phyloP scores from a whole-genome alignment of 345 rosid species.

The Citrus inodora region DNA sequence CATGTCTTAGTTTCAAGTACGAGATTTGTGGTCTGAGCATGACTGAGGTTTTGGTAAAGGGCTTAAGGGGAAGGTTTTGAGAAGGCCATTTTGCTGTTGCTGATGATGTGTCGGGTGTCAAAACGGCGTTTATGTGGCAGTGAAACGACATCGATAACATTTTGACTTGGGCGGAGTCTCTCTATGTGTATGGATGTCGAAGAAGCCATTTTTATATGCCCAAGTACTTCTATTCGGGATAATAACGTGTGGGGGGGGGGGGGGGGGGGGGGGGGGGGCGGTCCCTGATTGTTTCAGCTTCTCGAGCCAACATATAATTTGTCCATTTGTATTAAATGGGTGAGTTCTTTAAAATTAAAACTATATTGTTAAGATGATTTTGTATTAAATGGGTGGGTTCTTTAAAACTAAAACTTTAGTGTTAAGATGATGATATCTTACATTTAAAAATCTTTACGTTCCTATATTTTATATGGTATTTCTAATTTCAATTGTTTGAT shows the following conservation, averaged over 20 bases:
- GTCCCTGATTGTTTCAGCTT: neutral
- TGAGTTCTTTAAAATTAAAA: too few relatives aligned
- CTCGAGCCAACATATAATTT: too few relatives aligned
- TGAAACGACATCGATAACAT: constrained; percentile 35
- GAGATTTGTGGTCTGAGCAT: constrained; percentile 17
- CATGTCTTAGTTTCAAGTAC: constrained; percentile 11
- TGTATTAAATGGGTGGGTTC: too few relatives aligned
- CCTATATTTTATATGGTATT: too few relatives aligned
- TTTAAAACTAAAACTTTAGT: too few relatives aligned
- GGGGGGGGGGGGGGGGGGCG: too few relatives aligned
- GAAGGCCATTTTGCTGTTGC: constrained; percentile 12
- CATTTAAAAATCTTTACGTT: too few relatives aligned
- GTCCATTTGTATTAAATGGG: too few relatives aligned
- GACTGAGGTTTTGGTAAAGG: constrained; percentile 19
- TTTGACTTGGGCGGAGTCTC: neutral
- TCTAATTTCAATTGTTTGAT: too few relatives aligned
- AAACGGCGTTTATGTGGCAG: constrained; percentile 18
- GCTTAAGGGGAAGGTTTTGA: constrained; percentile 21
- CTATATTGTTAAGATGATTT: too few relatives aligned
- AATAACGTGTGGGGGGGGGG: neutral
- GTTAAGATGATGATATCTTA: too few relatives aligned
- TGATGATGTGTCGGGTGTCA: constrained; percentile 15
- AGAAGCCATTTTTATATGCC: neutral
- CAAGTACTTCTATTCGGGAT: neutral
- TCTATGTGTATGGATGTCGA: neutral